Base-by-base conservation (phyloP, 495 filamentous ascomycete genomes). In the Talaromyces ruber region DNA sequence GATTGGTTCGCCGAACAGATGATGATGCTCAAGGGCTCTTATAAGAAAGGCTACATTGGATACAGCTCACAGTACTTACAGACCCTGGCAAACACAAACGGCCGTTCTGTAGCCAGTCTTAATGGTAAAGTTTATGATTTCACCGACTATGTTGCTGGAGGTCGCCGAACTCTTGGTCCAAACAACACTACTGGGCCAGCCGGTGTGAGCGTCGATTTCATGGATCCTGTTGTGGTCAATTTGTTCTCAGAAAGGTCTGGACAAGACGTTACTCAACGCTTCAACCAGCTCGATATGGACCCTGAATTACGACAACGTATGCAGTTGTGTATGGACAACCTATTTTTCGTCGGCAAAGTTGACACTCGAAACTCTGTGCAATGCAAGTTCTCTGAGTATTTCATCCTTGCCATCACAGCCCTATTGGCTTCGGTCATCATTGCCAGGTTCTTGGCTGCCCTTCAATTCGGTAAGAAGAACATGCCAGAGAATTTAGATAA, bases 401-500 rank as follows among this genome's bases (percentile, higher is more conserved):
- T 99, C 62, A 81, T 98, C 50, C 86, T 99, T 34, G 88, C 89
- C n/a, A 87, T 98, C 57, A 92, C 93, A 2, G 83, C 90, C 69
- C 66, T 98, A 64, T 80, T 99, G 34, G 86, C 85, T 67, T 71
- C 79, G 45, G 87, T 99, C 64, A 92, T 99, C 66, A 79, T 82
- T 14, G 95, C 97, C 85, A 99, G 98, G 72, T 99, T 99, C 80
- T 81, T 97, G 62, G 94, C 94, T 11, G 94, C 94, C 1, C 78
- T 99, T 64, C 94, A 99, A 69, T 98, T 99, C 65, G 87, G 89
- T 37, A 85, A 79, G 69, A 97, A 96, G 80, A 96, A 88, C 61
- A 78, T 92, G 28, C 94, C 94, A 0, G 94, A 98, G 76, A 93
- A 97, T 69, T 81, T 97, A 43, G 94, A 99, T 77, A 98, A 98